Evolutionary conservation across 1,284 basidiomycete species (phyloP).

Genomic region (Irpex lacteus): DNA sequence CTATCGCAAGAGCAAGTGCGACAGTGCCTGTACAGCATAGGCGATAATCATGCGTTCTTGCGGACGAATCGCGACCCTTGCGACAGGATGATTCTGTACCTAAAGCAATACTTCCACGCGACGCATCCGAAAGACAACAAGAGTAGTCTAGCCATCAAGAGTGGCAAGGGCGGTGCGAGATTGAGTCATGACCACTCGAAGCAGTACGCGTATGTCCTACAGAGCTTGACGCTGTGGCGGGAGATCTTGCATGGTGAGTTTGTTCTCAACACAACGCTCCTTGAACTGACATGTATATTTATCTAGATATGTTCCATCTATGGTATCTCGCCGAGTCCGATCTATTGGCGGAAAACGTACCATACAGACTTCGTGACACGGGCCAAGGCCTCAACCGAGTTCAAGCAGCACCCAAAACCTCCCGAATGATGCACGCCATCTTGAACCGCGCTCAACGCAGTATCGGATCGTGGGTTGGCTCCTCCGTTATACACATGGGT

Average conservation of each 20-base stretch:
- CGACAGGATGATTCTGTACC: constrained; percentile 71
- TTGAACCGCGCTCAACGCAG: constrained; percentile 75
- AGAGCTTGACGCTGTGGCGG: constrained; percentile 80
- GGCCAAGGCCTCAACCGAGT: constrained; percentile 83
- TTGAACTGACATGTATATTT: neutral
- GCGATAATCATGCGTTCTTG: constrained; percentile 82
- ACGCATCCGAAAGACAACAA: constrained; percentile 61
- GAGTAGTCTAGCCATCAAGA: constrained; percentile 69
- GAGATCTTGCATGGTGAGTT: constrained; percentile 74
- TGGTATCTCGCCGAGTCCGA: constrained; percentile 81
- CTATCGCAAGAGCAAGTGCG: constrained; percentile 62
- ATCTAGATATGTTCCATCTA: constrained; percentile 76
- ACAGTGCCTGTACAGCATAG: constrained; percentile 80
- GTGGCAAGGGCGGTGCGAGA: constrained; percentile 72
- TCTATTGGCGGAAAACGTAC: constrained; percentile 65
- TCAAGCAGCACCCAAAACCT: constrained; percentile 78
- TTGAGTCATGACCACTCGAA: constrained; percentile 79
- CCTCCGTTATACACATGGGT: constrained; percentile 53
- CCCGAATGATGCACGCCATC: constrained; percentile 81
- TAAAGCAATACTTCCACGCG: constrained; percentile 75
- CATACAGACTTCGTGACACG: constrained; percentile 77
- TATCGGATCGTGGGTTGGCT: constrained; percentile 77
- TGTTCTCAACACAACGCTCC: neutral
- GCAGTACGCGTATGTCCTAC: constrained; percentile 79
- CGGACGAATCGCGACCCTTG: constrained; percentile 81